Evolutionary conservation across 257 asterid species (phyloP).

Genomic region (Nicotiana benthamiana): DNA sequence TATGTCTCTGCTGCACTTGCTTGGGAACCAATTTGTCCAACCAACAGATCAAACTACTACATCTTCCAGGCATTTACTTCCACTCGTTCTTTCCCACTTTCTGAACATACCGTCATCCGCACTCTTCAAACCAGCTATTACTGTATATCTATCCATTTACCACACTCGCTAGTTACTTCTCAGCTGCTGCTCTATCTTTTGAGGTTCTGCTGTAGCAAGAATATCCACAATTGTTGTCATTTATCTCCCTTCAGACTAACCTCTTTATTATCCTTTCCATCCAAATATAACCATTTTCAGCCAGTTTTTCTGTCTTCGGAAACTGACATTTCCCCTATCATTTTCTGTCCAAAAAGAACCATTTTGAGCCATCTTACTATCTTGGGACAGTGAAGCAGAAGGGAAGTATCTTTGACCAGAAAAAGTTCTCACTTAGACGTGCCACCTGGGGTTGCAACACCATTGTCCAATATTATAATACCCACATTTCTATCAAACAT

Average conservation of each 20-base stretch:
- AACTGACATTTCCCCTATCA: not conserved
- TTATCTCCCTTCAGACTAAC: not conserved
- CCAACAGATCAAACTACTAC: not conserved
- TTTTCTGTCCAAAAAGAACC: not conserved
- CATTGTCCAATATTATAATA: not conserved
- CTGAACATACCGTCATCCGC: not conserved
- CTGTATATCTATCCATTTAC: not conserved
- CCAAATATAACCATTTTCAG: not conserved
- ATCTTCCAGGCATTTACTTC: not conserved
- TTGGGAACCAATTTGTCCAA: not conserved
- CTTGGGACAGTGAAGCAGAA: not conserved
- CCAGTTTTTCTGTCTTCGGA: not conserved
- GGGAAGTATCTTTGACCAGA: constrained; percentile 3
- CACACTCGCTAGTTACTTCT: not conserved
- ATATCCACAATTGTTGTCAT: not conserved
- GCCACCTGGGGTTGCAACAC: not conserved
- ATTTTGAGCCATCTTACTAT: not conserved
- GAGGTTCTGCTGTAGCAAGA: not conserved
- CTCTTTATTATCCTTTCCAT: not conserved
- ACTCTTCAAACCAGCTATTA: not conserved
- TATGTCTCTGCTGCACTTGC: not conserved
- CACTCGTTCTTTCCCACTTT: not conserved
- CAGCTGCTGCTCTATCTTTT: not conserved
- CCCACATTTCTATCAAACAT: not conserved
- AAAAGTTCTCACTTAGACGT: not conserved